Conservation (phyloP, 768 basidiomycete species). For the Kwoniella heveanensis region DNA sequence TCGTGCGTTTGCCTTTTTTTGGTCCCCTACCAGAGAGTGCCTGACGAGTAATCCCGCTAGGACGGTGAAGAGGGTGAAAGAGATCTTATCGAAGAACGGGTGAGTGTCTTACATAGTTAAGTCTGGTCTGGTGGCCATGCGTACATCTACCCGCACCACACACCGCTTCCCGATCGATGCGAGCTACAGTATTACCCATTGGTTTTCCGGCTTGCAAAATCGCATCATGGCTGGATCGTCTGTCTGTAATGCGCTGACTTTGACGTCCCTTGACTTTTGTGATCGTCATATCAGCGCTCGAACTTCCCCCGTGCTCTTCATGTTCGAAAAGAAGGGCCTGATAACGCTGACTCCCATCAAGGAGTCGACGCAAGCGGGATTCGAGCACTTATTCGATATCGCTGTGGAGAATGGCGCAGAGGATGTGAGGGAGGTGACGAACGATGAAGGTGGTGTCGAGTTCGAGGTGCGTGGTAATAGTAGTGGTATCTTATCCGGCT, state of each 20-base stretch:
- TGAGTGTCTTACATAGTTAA: too few species aligned
- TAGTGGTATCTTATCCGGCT: too few species aligned
- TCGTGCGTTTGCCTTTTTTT: background rate
- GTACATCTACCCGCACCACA: too few species aligned
- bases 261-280: too few species aligned
- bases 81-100: slow-evolving; percentile 44
- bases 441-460: slow-evolving; percentile 30
- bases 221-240: too few species aligned
- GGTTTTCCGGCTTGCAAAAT: too few species aligned
- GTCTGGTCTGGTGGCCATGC: too few species aligned
- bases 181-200: too few species aligned
- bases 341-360: slow-evolving; percentile 29
- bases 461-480: slow-evolving; percentile 47
- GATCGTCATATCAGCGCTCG: too few species aligned
- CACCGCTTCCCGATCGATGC: too few species aligned
- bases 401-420: slow-evolving; percentile 52
- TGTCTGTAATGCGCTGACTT: too few species aligned
- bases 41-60: slow-evolving; percentile 47
- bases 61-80: slow-evolving; percentile 42
- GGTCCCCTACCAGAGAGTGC: slow-evolving; percentile 53
- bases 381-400: slow-evolving; percentile 51
- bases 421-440: slow-evolving; percentile 43
- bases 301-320: slow-evolving; percentile 45
- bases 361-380: slow-evolving; percentile 17
- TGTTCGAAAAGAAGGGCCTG: slow-evolving; percentile 52